Evolutionary conservation across 2,329 filamentous ascomycete genomes (phyloP), one percentile per base, ranked within the genome.

Genomic region (Fusarium udum): DNA sequence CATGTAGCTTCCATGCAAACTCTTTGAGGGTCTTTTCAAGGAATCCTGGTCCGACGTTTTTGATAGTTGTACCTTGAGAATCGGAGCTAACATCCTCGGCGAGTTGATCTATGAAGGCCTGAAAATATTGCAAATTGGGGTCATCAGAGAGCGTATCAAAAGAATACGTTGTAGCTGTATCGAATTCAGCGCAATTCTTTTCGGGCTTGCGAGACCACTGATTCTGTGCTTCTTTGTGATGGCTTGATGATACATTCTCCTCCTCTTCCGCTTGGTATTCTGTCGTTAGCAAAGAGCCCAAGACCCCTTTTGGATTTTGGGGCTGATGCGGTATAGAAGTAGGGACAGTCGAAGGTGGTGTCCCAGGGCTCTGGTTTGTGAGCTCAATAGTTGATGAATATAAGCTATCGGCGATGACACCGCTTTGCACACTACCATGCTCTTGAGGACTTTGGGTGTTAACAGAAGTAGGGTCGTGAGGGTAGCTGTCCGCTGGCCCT

Each of bases 1-100:
- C 45, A 20, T 67, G 40, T 5, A 67, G 62, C 48, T 42, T 67
- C 63, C 53, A 67, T 9, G 64, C 46, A 31, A 67, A 67, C 2
- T 53, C 46, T 7, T 20, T 9, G 15, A 67, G 20, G 1, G 11
- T 26, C 11, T 42, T 1, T 1, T 42, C 39, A 3, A 42, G 39
- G 2, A 42, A 42, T 0, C 0, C 39, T 24, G 2, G n/a, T 1
- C n/a, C 45, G 3, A 60, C 20, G 5, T 51, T 8, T 37, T 42
- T 9, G 8, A 36, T 9, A 36, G 8, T 16, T 16, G 2, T 10
- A 11, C 31, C 31, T 11, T 31, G 9, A 2, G 45, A 1, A 13
- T 2, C 24, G 0, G 9, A 4, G 31, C 37, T 53, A 2, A 61
- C 22, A 32, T 66, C 62, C 0, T 67, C 28, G 2, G 42, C 14